Evolutionary conservation across 495 filamentous ascomycete species (phyloP).

Genomic region (Jackrogersella minutella): DNA sequence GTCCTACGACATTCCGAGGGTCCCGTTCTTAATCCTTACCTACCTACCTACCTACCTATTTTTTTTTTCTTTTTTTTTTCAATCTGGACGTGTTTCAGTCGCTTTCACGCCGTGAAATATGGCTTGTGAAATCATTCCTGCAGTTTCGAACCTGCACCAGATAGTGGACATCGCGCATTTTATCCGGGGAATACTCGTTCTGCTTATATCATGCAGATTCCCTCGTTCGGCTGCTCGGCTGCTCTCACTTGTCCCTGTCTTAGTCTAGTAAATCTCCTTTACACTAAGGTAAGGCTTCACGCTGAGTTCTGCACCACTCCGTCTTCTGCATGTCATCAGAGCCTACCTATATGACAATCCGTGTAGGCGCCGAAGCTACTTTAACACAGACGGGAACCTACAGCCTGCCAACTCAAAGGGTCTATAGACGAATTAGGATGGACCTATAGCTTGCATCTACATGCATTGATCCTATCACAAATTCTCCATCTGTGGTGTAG

Average conservation of each 20-base stretch:
- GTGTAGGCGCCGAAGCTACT: slow-evolving; percentile 21
- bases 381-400: slow-evolving; percentile 33
- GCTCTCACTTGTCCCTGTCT: slow-evolving; percentile 2
- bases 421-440: slow-evolving; percentile 22
- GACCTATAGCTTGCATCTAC: slow-evolving; percentile 13
- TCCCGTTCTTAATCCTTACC: background rate
- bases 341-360: slow-evolving; percentile 20
- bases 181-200: slow-evolving; percentile 30
- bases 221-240: slow-evolving; percentile 15
- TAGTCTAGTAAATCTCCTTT: slow-evolving; percentile 6
- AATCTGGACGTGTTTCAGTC: slow-evolving; percentile 15
- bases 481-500: slow-evolving; percentile 29
- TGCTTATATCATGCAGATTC: slow-evolving; percentile 12
- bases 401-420: slow-evolving; percentile 19
- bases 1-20: slow-evolving; percentile 6
- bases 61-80: slow-evolving; percentile 8
- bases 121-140: slow-evolving; percentile 18
- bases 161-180: slow-evolving; percentile 14
- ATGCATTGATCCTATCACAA: slow-evolving; percentile 34
- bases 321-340: slow-evolving; percentile 26
- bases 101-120: slow-evolving; percentile 14
- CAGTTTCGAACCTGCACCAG: background rate
- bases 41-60: too few relatives aligned
- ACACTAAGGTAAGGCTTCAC: slow-evolving; percentile 6
- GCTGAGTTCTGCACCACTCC: slow-evolving; percentile 12